phyloP scores from a whole-genome alignment of 257 asterid genomes.

The Pogostemon cablin region DNA sequence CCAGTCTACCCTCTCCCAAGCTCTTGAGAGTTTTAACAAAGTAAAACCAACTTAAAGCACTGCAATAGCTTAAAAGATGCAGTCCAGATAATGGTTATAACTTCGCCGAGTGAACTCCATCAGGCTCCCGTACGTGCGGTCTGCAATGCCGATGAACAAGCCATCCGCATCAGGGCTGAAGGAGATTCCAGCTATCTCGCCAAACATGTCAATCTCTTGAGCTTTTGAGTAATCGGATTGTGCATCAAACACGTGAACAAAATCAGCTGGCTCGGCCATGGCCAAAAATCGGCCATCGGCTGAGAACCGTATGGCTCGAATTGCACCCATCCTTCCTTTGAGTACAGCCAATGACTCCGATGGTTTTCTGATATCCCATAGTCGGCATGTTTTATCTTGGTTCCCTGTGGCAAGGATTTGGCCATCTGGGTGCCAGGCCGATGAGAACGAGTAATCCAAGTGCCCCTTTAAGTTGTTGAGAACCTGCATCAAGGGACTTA shows the following conservation, averaged over 20 bases:
- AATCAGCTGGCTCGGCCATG: slow-evolving; percentile 93
- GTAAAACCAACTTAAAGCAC: neutral
- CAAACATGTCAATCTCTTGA: slow-evolving; percentile 84
- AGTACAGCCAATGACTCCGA: slow-evolving; percentile 63
- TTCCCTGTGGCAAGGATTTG: slow-evolving; percentile 78
- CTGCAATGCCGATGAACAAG: slow-evolving; percentile 73
- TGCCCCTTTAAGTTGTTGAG: slow-evolving; percentile 71
- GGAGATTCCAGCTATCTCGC: slow-evolving; percentile 82
- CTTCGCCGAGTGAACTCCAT: slow-evolving; percentile 63
- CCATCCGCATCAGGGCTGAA: slow-evolving; percentile 83
- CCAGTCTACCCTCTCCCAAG: neutral
- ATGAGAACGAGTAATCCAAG: slow-evolving; percentile 74
- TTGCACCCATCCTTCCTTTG: slow-evolving; percentile 80
- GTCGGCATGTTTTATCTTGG: slow-evolving; percentile 83
- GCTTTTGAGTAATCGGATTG: slow-evolving; percentile 44
- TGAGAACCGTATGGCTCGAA: slow-evolving; percentile 64
- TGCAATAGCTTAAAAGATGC: slow-evolving; percentile 36
- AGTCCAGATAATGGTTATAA: slow-evolving; percentile 46
- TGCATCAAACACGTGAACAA: slow-evolving; percentile 68
- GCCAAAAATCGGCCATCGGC: slow-evolving; percentile 84
- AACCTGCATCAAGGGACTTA: slow-evolving; percentile 33
- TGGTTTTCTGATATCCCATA: slow-evolving; percentile 79
- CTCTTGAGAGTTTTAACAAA: neutral
- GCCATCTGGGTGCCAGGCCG: slow-evolving; percentile 93
- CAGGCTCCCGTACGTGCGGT: slow-evolving; percentile 77